Percentiles rank a stretch among this genome's conserved stretches.
Conservation (phyloP, 345 rosid genomes). For the Lepidium didymum region DNA sequence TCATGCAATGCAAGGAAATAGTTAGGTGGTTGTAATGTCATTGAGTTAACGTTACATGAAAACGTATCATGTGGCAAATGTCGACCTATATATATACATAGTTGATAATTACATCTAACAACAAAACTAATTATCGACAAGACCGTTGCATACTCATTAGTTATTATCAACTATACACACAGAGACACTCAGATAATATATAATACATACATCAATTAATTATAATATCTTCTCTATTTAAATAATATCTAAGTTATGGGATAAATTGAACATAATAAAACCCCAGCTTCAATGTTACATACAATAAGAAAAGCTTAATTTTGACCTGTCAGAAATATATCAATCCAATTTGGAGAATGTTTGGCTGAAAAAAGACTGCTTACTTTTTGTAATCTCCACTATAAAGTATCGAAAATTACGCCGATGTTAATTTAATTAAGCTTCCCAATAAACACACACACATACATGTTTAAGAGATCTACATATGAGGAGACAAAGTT, state of each 20-base stretch:
- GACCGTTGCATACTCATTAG: slow-evolving; percentile 4
- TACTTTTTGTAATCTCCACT: slow-evolving; percentile 10
- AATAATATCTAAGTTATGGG: background rate
- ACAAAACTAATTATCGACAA: slow-evolving; percentile 4
- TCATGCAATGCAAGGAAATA: slow-evolving; percentile 15
- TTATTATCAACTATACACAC: background rate
- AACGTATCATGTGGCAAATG: slow-evolving; percentile 11
- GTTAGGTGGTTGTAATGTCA: slow-evolving; percentile 24
- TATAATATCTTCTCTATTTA: background rate
- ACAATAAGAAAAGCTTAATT: background rate
- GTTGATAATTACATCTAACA: slow-evolving; percentile 4
- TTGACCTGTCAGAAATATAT: slow-evolving; percentile 8
- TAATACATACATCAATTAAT: background rate
- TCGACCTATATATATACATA: background rate
- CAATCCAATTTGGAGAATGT: slow-evolving; percentile 22
- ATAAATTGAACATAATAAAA: background rate
- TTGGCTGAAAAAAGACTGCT: slow-evolving; percentile 16
- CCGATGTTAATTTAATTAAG: slow-evolving; percentile 8
- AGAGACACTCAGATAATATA: background rate
- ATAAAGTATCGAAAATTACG: background rate
- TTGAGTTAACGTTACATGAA: slow-evolving; percentile 17
- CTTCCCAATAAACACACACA: slow-evolving; percentile 22
- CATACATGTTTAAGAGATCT: background rate
- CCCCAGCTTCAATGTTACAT: background rate
- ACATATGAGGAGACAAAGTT: slow-evolving; percentile 24